Base-by-base conservation (phyloP, 1,139 yeast species). In the Kodamaea sp. region DNA sequence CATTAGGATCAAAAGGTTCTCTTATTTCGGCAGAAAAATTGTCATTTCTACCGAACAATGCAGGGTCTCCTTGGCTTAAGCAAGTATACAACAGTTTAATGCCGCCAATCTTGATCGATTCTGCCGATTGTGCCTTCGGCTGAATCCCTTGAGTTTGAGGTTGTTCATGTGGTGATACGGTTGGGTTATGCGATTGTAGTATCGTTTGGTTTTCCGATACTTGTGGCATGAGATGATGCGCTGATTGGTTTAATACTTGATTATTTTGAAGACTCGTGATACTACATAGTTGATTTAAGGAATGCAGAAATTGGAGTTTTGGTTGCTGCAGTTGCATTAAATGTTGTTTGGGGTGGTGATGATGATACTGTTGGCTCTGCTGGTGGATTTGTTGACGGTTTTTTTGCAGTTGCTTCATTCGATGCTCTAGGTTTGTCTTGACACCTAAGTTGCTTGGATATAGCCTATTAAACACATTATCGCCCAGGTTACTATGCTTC, bases 381-480 rank as follows among this genome's bases (percentile, higher is more conserved):
- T 39, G 45, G 23, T 35, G 43, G 11, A 40, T 41, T 20, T 41
- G 43, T 24, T 34, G 38, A 26, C 34, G 38, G 11, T 37, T 37
- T 10, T 32, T 36, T 28, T 42, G 43, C 29, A 37, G 47, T 24
- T 41, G 43, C 8, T 35, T 36, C 41, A 34, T 35, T 27, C 46
- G 27, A 15, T 28, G 37, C 11, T 41, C 41, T 7, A 41, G 12
- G 27, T 20, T 35, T 7, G 31, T 33, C 22, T 23, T 12, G n/a
- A 9, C 8, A 10, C 24, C 12, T 9, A 9, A 15, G 33, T 29
- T 34, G 8, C 40, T 42, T 5, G 51, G 50, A 35, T 48, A 48
- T 27, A 50, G 36, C 29, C 54, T 35, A 26, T 43, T 42, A 37
- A 50, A 50, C 5, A 50, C 54, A 20, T 45, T 47, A 8, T 36